Evolutionary conservation across 2,329 filamentous ascomycete species (phyloP), one percentile per base, ranked within the genome.

Genomic region (Setomelanomma holmii): DNA sequence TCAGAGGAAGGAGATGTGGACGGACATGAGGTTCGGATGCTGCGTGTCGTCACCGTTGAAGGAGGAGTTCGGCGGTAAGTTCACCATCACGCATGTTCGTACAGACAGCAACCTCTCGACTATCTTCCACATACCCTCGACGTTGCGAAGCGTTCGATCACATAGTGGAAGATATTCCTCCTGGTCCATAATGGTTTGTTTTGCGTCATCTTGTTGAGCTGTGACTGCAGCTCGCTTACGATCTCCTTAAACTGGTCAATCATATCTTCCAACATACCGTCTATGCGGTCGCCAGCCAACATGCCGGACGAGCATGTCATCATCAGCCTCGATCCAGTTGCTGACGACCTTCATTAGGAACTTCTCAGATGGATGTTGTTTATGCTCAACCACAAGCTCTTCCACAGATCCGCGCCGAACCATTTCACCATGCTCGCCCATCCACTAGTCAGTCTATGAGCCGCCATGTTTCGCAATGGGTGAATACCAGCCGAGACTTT

Each of bases 1-100:
- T 34, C 53, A 64, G 19, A 50, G 45, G 40, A 50, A 55, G 47
- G 57, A 55, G 51, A 50, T 66, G 53, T 75, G 72, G 72, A 62
- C 71, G 67, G 71, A 64, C 60, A 72, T 73, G 45, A 60, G 62
- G n/a, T 64, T 72, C 51, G 68, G 71, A 61, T 75, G 72, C 69
- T 74, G 72, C 68, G 71, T 68, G 66, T 70, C 71, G n/a, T n/a
- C n/a, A n/a, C n/a, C n/a, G n/a, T n/a, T n/a, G 42, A 63, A 59
- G 45, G 66, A 67, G 33, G 64, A 68, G 39, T 45, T 63, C 3
- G 61, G 67, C n/a, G 66, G 71, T 74, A 70, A 48, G 72, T 72
- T 52, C 49, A 38, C 42, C 40, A 30, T 57, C 48, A 21, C 33
- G 40, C 17, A 33, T 21, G 7, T 17, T 36, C 39, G 10, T 42